Conservation (phyloP, 1,284 basidiomycete genomes). For the Apiotrichum mycotoxinovorans region DNA sequence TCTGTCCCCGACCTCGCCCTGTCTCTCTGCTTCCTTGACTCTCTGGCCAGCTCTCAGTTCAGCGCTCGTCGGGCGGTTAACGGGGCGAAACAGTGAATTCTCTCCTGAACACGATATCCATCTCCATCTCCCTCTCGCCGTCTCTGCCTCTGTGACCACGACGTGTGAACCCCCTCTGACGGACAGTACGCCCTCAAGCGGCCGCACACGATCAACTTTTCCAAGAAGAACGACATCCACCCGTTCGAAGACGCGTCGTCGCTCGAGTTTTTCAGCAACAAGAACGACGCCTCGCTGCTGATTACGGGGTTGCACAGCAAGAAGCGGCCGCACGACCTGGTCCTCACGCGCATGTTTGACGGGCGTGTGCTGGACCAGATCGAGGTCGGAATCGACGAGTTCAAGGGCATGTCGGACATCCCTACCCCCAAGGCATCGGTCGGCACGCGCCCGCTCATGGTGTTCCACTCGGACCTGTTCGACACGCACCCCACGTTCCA, state of each 20-base stretch:
- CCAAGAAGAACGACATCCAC: conserved; percentile 86
- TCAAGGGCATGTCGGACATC: conserved; percentile 73
- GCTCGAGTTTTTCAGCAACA: conserved; percentile 86
- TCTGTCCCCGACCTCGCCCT: too few species aligned
- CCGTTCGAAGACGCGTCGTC: conserved; percentile 83
- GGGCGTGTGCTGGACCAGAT: conserved; percentile 87
- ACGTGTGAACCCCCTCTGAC: conserved; percentile 3
- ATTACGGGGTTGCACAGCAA: conserved; percentile 89
- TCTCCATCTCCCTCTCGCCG: too few species aligned
- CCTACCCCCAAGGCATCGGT: conserved; percentile 83
- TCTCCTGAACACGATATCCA: too few species aligned
- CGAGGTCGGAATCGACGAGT: conserved; percentile 82
- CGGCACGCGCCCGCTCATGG: conserved; percentile 89
- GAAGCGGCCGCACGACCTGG: conserved; percentile 86
- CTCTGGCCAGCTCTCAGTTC: too few species aligned
- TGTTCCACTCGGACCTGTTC: conserved; percentile 91
- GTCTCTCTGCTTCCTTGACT: too few species aligned
- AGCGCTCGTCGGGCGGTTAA: too few species aligned
- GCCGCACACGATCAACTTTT: conserved; percentile 84
- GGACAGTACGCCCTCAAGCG: conserved; percentile 82
- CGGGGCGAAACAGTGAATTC: too few species aligned
- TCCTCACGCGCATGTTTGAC: conserved; percentile 85
- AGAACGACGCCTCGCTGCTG: conserved; percentile 94
- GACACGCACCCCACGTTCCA: conserved; percentile 83
- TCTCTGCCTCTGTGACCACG: not conserved